Base-by-base conservation (phyloP, 495 filamentous ascomycete genomes). In the Podospora appendiculata region DNA sequence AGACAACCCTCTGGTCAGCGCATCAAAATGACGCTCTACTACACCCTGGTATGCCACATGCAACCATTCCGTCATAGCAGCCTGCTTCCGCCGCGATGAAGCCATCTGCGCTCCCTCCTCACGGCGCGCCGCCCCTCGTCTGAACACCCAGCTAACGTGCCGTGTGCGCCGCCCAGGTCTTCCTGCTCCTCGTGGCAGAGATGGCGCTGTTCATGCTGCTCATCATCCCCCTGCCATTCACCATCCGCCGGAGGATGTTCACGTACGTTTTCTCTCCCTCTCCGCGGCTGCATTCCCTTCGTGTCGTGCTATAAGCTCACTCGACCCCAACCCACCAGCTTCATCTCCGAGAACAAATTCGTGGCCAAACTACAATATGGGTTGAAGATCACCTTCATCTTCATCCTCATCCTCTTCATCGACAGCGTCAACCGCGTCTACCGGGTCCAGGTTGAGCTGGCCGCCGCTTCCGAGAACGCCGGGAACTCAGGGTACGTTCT, bases 401-500 rank as follows among this genome's bases (percentile, higher is more conserved):
- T 97, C 73, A 97, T 98, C 62, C 72, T 96, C 42, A 95, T 98
- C 52, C 84, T 98, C 46, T 98, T 97, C 77, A 81, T 98, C 66
- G 93, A 98, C 74, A 96, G 90, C 68, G 90, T 98, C 67, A 98
- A 98, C 72, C 90, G 93, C 45, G 93, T 98, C 59, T 97, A 95
- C 67, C 88, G 92, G 18, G 93, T 98, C 45, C 92, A 96, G 71
- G 73, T 88, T 53, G 93, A 98, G 70, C 74, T 96, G n/a, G 70
- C 76, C 10, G 68, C 76, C 9, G 74, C 78, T 58, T 71, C 80
- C 32, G 75, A 84, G 43, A 58, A 61, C n/a, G 56, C 59, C 18
- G 63, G 49, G 18, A 54, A 35, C n/a, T 43, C 41, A 32, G 64
- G 55, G 66, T 67, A 61, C 41, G 66, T 65, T 9, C 7, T 54